Percentiles rank a stretch among this genome's conserved stretches.
These are phyloP conservation scores for Lasiosphaeria hispida DNA, from an alignment of 495 filamentous ascomycete species.

Conservation along the genomic window DNA sequence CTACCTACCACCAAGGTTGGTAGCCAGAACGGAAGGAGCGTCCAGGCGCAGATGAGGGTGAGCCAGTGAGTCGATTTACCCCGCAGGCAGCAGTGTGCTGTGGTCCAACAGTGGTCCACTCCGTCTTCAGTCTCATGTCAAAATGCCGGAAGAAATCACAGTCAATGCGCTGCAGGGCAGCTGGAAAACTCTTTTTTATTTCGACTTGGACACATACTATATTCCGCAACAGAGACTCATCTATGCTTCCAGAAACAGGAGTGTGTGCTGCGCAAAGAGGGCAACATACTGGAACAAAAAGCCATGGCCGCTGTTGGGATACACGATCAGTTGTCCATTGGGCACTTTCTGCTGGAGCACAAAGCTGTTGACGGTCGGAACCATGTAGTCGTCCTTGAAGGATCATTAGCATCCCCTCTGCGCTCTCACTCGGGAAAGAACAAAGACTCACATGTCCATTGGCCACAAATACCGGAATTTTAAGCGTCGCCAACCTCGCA, in stretches of 20 bases:
- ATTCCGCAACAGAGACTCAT: too few species aligned
- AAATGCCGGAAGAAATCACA: too few species aligned
- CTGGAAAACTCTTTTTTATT: too few species aligned
- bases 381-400: constrained; percentile 29
- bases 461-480: constrained; percentile 33
- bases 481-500: constrained; percentile 27
- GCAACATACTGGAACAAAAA: constrained; percentile 30
- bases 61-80: too few species aligned
- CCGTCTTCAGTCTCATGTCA: too few species aligned
- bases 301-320: constrained; percentile 33
- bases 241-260: constrained; percentile 15
- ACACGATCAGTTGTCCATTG: constrained; percentile 31
- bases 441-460: constrained; percentile 28
- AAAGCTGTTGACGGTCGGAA: constrained; percentile 33
- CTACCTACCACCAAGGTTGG: too few species aligned
- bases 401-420: background rate
- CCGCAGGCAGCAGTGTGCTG: too few species aligned
- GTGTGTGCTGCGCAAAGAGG: constrained; percentile 25
- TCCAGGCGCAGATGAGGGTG: too few species aligned
- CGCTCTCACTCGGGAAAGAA: background rate
- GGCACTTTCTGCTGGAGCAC: constrained; percentile 28
- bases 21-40: too few species aligned
- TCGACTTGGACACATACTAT: too few species aligned
- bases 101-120: too few species aligned
- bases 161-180: too few species aligned